Conservation (phyloP, 345 rosid genomes). For the Ceriops zippeliana region DNA sequence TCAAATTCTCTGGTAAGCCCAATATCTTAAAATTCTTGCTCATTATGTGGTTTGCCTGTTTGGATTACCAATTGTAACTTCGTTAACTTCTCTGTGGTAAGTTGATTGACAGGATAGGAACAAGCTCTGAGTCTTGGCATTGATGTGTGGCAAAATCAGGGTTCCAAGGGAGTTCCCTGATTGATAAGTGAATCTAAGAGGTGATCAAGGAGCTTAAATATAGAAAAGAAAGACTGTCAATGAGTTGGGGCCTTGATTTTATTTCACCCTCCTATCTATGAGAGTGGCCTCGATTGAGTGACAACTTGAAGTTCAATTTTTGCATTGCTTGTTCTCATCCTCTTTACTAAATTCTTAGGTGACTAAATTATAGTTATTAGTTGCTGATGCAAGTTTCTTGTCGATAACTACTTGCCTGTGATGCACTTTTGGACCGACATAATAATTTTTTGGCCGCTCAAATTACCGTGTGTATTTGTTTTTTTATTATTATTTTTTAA, state of each 20-base stretch:
- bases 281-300: not conserved
- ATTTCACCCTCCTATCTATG: not conserved
- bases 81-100: no score
- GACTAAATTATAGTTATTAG: not conserved
- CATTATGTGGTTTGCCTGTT: slow-evolving; percentile 2
- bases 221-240: not conserved
- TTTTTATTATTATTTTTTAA: no score
- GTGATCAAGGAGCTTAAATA: not conserved
- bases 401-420: not conserved
- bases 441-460: no score
- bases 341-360: not conserved
- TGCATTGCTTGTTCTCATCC: not conserved
- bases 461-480: no score
- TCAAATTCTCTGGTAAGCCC: slow-evolving; percentile 26
- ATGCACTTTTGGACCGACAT: no score
- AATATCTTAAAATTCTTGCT: not conserved
- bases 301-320: no score
- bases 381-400: not conserved
- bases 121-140: not conserved
- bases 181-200: not conserved
- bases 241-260: not conserved
- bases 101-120: no score
- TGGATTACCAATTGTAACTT: not conserved
- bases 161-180: not conserved
- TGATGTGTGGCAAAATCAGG: not conserved